Percentiles rank a stretch among this genome's conserved stretches.
phyloP scores from a whole-genome alignment of 345 rosid species.

The Hevea brasiliensis region DNA sequence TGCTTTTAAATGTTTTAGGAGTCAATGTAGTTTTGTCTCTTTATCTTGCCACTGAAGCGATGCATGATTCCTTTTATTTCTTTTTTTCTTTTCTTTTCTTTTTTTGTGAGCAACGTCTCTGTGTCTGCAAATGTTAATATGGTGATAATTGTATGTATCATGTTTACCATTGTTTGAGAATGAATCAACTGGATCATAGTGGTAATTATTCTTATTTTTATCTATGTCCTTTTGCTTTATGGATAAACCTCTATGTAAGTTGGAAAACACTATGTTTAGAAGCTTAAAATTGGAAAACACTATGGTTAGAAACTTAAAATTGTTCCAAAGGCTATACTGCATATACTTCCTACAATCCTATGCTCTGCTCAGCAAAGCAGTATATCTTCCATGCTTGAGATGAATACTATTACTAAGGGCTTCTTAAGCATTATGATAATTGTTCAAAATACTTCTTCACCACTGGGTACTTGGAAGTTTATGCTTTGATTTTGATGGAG shows the following conservation, averaged over 20 bases:
- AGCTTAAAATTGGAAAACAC: too few species aligned
- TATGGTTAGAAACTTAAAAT: too few species aligned
- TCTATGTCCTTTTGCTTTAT: constrained; percentile 16
- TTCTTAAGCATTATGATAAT: too few species aligned
- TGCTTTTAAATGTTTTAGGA: background rate
- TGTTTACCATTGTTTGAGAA: background rate
- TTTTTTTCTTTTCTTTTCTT: too few species aligned
- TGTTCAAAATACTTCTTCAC: background rate
- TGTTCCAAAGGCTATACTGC: constrained; percentile 7
- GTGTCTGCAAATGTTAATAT: background rate
- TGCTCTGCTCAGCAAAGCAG: constrained; percentile 24
- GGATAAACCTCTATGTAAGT: constrained; percentile 6
- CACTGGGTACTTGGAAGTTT: background rate
- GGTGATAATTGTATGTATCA: background rate
- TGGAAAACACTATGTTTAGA: too few species aligned
- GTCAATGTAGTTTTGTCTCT: background rate
- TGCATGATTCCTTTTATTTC: background rate
- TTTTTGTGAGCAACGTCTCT: background rate
- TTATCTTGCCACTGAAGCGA: background rate
- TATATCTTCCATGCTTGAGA: too few species aligned
- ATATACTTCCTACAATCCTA: constrained; percentile 44
- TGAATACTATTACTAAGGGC: too few species aligned
- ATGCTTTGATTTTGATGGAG: background rate
- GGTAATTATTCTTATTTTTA: background rate
- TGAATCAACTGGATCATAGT: background rate